Evolutionary conservation across 225 moss, liverwort and hornwort species (phyloP).

Genomic region (Anthoceros angustus): DNA sequence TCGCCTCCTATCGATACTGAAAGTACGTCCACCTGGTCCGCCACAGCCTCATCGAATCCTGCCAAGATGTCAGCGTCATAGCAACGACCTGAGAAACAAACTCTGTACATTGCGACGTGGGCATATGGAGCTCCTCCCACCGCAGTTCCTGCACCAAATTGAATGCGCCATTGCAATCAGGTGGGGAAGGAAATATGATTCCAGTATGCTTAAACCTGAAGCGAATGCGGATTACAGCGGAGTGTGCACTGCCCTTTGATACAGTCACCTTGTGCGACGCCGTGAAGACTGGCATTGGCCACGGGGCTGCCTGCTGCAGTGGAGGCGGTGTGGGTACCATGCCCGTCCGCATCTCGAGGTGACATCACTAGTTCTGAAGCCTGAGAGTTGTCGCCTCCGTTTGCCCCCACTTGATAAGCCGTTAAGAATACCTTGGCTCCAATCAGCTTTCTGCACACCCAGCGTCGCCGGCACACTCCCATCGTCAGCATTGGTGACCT

Average conservation of each 20-base stretch:
- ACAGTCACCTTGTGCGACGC: neutral
- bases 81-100: neutral
- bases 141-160: neutral
- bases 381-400: neutral
- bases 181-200: neutral
- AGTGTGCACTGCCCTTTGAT: no score
- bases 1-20: neutral
- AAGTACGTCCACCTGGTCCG: neutral
- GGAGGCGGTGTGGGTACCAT: neutral
- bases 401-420: neutral
- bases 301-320: neutral
- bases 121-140: neutral
- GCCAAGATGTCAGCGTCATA: neutral
- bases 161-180: neutral
- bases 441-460: neutral
- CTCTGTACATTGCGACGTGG: neutral
- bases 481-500: neutral
- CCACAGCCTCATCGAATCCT: neutral
- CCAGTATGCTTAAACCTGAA: no score
- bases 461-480: no score
- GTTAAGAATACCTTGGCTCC: neutral
- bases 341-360: neutral
- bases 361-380: neutral
- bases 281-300: neutral
- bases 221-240: no score